Evolutionary conservation across 2,329 filamentous ascomycete species (phyloP), one percentile per base, ranked within the genome.

Genomic region (Verticillium nubilum): DNA sequence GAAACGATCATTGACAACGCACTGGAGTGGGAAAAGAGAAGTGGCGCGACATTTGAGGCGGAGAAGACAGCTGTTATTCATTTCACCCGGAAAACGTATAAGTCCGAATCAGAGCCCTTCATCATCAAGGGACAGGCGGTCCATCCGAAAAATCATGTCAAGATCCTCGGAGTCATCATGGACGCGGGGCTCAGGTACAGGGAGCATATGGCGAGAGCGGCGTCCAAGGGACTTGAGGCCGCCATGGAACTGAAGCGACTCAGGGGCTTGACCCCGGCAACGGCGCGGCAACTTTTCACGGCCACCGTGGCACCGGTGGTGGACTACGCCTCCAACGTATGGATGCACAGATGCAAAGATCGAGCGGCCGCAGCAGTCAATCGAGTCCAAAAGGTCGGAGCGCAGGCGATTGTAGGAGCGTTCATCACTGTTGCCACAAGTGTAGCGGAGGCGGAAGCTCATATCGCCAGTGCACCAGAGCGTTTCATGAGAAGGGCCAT

Each of bases 271-370:
- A 63, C 64, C 10, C 62, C 64, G 35, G 52, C 50, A n/a, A 67
- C 64, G 47, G 65, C 63, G 50, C 61, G 64, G 57, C 62, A 67
- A 50, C 59, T 70, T 17, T 68, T 68, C 55, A 62, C 59, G 47
- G 59, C 63, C 17, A 67, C 54, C 12, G 66, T 69, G 13, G 61
- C 60, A 19, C 65, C 61, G 26, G 62, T 65, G 29, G 61, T 68
- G 42, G 67, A 68, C 56, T 69, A 66, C 56, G 65, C 67, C 54
- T 69, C 63, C n/a, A 68, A 65, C 35, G 60, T 65, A 12, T 65
- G 52, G 63, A 67, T 62, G 64, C 64, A 67, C 56, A 53, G 31
- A 53, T 67, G 27, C 59, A 67, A 63, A 28, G 52, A 64, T 27
- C 61, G 60, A 56, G 47, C 50, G 13, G 54, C 37, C n/a, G 57